Conservation (phyloP, 176 grass and related monocot genomes). For the Puccinellia tenuiflora region DNA sequence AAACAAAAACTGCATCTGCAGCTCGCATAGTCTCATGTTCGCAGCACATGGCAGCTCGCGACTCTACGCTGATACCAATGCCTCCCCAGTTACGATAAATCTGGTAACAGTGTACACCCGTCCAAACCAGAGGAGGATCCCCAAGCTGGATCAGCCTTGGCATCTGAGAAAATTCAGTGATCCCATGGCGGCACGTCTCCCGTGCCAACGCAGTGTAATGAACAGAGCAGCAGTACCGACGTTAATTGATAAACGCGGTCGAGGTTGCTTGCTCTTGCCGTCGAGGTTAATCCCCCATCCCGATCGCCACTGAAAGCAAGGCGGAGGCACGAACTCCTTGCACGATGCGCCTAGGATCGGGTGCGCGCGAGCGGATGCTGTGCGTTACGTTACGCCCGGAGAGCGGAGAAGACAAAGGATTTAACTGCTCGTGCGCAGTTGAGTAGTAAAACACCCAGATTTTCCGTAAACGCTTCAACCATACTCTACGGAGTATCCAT, state of each 20-base stretch:
- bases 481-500: not conserved
- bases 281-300: slow-evolving; percentile 7
- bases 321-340: not conserved
- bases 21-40: no score
- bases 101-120: not conserved
- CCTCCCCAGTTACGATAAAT: no score
- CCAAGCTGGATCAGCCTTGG: not conserved
- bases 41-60: not conserved
- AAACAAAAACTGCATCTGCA: no score
- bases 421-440: not conserved
- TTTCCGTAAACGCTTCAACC: not conserved
- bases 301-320: slow-evolving; percentile 19
- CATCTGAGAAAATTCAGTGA: not conserved
- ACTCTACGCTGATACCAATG: not conserved
- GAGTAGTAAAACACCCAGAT: not conserved
- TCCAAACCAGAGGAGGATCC: not conserved
- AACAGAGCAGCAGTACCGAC: not conserved
- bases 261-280: slow-evolving; percentile 5
- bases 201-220: not conserved
- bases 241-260: not conserved
- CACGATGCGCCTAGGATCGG: slow-evolving; percentile 32
- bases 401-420: not conserved
- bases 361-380: not conserved
- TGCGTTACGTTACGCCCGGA: not conserved
- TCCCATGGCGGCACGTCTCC: not conserved